Base-by-base conservation (phyloP, 169 alveolate genomes). In the Cryptosporidium xiaoi region DNA sequence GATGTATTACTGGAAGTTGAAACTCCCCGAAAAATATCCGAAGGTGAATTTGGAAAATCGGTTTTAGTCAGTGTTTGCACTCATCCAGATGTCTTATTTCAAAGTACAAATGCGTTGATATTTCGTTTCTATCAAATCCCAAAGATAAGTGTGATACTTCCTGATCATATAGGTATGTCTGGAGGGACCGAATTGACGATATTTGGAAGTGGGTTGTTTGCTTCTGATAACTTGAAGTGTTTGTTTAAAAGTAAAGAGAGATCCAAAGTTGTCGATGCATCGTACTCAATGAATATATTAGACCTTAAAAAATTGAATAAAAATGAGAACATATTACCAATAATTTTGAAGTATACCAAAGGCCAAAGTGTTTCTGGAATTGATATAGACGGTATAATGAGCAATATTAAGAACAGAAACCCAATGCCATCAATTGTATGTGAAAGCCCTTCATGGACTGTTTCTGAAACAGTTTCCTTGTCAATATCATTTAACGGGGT, bases 401-500 rank as follows among this genome's bases (percentile, higher is more conserved):
- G 34, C 46, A 60, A 40, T 20, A 62, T 62, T 46, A 15, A 40
- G 44, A 77, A 60, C 31, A 29, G 50, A 12, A 44, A 7, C 16
- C 87, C 71, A 8, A 60, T 77, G 46, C 87, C 71, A 36, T 77
- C 87, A 56, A 77, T 77, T 20, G 53, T 77, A 56, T 77, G 87
- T 44, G 77, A 77, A 46, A 56, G 77, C 20, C 87, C 87, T 31
- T 62, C 87, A 10, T 77, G 87, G 87, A 77, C 87, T 3, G 87
- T 77, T 27, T 55, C 87, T 40, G 87, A 77, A 36, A 77, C 64
- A 13, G 87, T 40, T 55, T 77, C 87, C 55, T 66, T 77, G 1
- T 77, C 87, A 1, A 77, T 77, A 27, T 77, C 87, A 60, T 77
- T 77, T 77, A 77, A 77, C 56, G 87, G 87, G 56, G 64, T 77